Evolutionary conservation across 306 rosid genomes (phyloP), one percentile per base, ranked within the genome.

Genomic region (Carpinus viminea): DNA sequence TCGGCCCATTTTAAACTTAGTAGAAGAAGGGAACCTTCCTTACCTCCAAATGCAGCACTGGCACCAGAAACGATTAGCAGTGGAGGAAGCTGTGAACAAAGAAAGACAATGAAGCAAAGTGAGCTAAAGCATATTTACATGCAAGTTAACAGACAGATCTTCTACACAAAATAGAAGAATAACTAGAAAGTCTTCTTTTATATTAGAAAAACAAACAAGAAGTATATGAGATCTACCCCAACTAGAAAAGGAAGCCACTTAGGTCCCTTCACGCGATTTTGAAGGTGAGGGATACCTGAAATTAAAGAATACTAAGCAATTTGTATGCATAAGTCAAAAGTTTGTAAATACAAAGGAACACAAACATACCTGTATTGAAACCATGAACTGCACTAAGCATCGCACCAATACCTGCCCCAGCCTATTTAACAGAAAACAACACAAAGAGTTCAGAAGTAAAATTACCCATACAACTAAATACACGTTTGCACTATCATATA

Each of bases 21-120:
- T 68, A 48, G 64, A 36, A 76, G 38, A 38, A 76, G 65, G 74
- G 60, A 18, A 0, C 36, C 41, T 73, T 73, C 31, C 74, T 66
- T 87, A 95, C 98, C 98, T 85, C 97, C 99, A 83, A 92, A 93
- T 79, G 96, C 93, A 74, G 97, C 96, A 85, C 97, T 82, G 59
- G 92, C 87, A 76, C 93, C 91, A 1, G 96, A 91, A 82, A 85
- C 83, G 68, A 95, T 81, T 80, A 95, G 92, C 70, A 95, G 75
- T 18, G 91, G 97, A 75, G 99, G 97, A 74, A 95, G 81, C 99
- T 95, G 78, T n/a, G 10, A 71, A 68, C 31, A 75, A 82, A 77
- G 50, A 41, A 48, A 52, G 79, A 12, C 53, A 53, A 74, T 41
- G 20, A 28, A 84, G 70, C n/a, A 62, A 26, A 7, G 62, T 80